These are phyloP conservation scores for Wallemia ichthyophaga DNA, from an alignment of 1,284 basidiomycete genomes.

Conservation along the genomic window DNA sequence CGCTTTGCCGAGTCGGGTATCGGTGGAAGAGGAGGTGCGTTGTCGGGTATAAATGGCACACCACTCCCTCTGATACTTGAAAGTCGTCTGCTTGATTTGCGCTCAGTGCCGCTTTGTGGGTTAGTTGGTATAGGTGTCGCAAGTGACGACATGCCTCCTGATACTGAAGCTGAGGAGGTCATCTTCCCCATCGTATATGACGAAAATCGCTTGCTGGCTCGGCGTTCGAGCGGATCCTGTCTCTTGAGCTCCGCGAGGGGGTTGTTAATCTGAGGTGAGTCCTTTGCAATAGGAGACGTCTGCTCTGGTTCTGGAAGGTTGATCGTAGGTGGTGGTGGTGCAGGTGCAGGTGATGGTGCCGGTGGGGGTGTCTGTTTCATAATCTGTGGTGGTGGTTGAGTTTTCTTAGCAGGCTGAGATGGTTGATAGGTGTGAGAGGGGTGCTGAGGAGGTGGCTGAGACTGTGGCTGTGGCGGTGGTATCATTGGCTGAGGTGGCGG, in stretches of 20 bases:
- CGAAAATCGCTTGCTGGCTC: slow-evolving; percentile 87
- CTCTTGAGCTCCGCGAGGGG: slow-evolving; percentile 68
- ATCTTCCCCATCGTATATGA: slow-evolving; percentile 89
- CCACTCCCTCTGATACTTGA: slow-evolving; percentile 3
- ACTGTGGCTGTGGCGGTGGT: slow-evolving; percentile 3
- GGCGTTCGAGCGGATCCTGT: slow-evolving; percentile 55
- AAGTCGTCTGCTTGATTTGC: not conserved
- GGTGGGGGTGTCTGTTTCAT: slow-evolving; percentile 3
- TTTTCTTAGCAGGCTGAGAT: too few species aligned
- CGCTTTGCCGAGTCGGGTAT: not conserved
- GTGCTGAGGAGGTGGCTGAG: slow-evolving; percentile 1
- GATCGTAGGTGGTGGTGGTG: not conserved
- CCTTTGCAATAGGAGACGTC: slow-evolving; percentile 7
- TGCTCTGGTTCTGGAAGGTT: not conserved
- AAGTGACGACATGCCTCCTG: not conserved
- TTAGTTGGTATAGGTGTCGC: not conserved
- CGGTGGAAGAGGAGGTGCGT: not conserved
- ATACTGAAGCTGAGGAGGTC: slow-evolving; percentile 19
- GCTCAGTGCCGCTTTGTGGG: not conserved
- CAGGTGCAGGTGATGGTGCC: slow-evolving; percentile 4
- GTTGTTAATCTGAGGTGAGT: slow-evolving; percentile 22
- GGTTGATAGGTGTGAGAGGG: not conserved
- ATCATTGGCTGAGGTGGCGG: not conserved
- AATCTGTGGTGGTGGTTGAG: slow-evolving; percentile 3
- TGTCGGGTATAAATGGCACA: not conserved